Evolutionary conservation across 2,329 filamentous ascomycete species (phyloP).

Genomic region (Pseudocercospora fijiensis): DNA sequence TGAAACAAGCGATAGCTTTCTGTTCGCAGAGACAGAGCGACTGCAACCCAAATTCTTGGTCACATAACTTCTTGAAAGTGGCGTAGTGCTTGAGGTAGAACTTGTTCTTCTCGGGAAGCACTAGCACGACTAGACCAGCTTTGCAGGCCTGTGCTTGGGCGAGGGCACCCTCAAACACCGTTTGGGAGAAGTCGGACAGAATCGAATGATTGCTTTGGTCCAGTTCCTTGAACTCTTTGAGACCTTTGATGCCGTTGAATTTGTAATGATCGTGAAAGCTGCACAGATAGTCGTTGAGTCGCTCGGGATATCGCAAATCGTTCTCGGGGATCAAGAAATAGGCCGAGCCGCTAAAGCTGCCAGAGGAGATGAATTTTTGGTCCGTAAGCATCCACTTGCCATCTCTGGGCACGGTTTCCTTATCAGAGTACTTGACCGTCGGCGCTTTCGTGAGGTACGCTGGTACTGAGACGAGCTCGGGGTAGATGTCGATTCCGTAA

Average conservation of each 20-base stretch:
- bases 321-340: background rate
- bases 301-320: too few species aligned
- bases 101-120: conserved; percentile 7
- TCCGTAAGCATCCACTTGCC: background rate
- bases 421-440: background rate
- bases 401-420: background rate
- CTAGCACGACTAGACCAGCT: conserved; percentile 5
- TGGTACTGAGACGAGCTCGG: background rate
- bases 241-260: background rate
- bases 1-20: background rate
- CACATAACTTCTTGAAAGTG: background rate
- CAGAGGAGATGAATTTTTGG: background rate
- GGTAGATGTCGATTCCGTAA: background rate
- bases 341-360: background rate
- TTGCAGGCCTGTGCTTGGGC: background rate
- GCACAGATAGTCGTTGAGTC: background rate
- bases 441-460: conserved; percentile 3
- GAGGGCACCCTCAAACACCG: background rate
- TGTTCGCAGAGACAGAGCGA: background rate
- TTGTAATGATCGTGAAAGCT: background rate
- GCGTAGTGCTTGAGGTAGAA: background rate
- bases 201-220: background rate
- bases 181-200: background rate
- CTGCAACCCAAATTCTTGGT: background rate
- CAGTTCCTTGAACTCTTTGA: background rate